These are phyloP conservation scores for Lichtheimia ramosa DNA, from an alignment of 371 early-diverging fungal species.

Conservation along the genomic window DNA sequence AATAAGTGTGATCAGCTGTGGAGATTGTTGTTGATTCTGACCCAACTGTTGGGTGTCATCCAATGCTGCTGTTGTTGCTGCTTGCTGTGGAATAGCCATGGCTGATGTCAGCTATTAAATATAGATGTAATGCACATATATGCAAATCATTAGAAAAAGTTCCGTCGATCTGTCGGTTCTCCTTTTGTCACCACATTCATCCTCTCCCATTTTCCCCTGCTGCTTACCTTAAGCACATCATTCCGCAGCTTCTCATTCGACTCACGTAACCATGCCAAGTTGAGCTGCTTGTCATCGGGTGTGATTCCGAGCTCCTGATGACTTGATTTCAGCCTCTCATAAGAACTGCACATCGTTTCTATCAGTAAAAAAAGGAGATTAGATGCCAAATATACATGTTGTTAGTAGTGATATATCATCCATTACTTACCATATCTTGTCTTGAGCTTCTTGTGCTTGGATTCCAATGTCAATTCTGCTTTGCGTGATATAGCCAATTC, in stretches of 20 bases:
- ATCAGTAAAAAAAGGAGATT: too few species aligned
- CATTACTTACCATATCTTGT: constrained; percentile 34
- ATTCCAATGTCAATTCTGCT: constrained; percentile 39
- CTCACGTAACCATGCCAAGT: constrained; percentile 34
- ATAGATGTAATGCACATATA: too few species aligned
- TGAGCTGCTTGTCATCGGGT: constrained; percentile 13
- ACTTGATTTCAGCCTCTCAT: constrained; percentile 30
- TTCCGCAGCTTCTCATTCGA: constrained; percentile 43
- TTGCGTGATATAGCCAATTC: constrained; percentile 41
- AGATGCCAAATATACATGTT: too few species aligned
- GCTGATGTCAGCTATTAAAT: constrained; percentile 22
- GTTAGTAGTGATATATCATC: too few species aligned
- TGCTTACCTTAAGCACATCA: constrained; percentile 39
- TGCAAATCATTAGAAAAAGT: too few species aligned
- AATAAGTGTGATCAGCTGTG: constrained; percentile 30
- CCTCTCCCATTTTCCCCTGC: background rate
- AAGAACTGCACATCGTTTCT: constrained; percentile 29
- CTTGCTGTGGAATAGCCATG: background rate
- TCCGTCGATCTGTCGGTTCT: background rate
- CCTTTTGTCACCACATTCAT: background rate
- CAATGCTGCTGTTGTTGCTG: background rate
- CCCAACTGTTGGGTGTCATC: background rate
- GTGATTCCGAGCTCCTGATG: constrained; percentile 27
- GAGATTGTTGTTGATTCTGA: constrained; percentile 1
- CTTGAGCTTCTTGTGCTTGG: constrained; percentile 43